Percentiles rank a stretch among this genome's conserved stretches.
These are phyloP conservation scores for Nitzschia palea DNA, from an alignment of 108 stramenopile genomes.

Conservation along the genomic window DNA sequence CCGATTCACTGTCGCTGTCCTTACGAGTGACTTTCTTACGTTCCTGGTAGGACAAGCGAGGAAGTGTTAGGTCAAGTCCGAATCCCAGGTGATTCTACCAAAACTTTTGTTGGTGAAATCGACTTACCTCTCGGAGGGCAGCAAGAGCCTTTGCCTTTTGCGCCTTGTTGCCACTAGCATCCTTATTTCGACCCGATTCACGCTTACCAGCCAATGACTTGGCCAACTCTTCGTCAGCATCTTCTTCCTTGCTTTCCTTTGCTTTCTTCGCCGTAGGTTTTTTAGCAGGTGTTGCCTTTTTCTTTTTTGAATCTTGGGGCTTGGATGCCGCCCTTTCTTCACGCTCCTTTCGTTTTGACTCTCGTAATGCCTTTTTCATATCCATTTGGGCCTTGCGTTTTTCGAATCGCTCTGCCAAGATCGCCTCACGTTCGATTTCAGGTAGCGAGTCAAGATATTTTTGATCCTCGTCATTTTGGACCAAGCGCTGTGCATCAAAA, in stretches of 20 bases:
- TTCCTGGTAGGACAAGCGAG: no score
- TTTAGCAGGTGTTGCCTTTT: slow-evolving; percentile 37
- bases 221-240: slow-evolving; percentile 65
- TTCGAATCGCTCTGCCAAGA: slow-evolving; percentile 86
- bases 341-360: slow-evolving; percentile 63
- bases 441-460: slow-evolving; percentile 80
- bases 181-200: slow-evolving; percentile 69
- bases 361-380: slow-evolving; percentile 82
- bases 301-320: slow-evolving; percentile 48
- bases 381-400: slow-evolving; percentile 80
- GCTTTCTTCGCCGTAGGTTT: slow-evolving; percentile 29
- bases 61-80: no score
- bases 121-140: slow-evolving; percentile 65
- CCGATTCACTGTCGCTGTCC: slow-evolving; percentile 57
- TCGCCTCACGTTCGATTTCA: slow-evolving; percentile 88
- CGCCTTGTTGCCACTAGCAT: slow-evolving; percentile 69
- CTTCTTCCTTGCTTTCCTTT: slow-evolving; percentile 46
- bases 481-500: slow-evolving; percentile 67
- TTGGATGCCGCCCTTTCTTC: slow-evolving; percentile 38
- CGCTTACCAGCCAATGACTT: slow-evolving; percentile 52
- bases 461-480: slow-evolving; percentile 77
- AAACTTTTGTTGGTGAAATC: background rate
- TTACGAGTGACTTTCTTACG: slow-evolving; percentile 42
- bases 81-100: no score
- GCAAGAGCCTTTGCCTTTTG: slow-evolving; percentile 79